Percentiles rank a stretch among this genome's conserved stretches.
These are phyloP conservation scores for Pyricularia sp. DNA, from an alignment of 2,329 filamentous ascomycete genomes.

Conservation along the genomic window DNA sequence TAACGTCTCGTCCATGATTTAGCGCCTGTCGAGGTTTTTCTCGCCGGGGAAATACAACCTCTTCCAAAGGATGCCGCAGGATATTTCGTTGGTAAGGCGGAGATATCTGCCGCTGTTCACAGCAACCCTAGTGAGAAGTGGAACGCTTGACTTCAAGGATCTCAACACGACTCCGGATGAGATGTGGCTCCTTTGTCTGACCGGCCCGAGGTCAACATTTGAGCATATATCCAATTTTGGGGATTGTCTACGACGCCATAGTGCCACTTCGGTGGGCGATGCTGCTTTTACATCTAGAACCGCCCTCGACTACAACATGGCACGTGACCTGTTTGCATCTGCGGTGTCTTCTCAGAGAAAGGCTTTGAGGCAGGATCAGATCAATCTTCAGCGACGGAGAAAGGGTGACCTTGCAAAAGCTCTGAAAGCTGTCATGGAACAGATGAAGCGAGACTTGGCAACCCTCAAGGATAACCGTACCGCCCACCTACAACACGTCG, in stretches of 20 bases:
- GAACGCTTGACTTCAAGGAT: constrained; percentile 36
- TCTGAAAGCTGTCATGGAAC: constrained; percentile 40
- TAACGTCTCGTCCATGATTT: neutral
- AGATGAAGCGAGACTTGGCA: constrained; percentile 41
- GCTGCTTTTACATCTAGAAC: constrained; percentile 21
- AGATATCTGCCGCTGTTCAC: constrained; percentile 42
- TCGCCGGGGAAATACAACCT: constrained; percentile 36
- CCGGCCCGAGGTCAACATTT: constrained; percentile 36
- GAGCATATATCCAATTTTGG: constrained; percentile 41
- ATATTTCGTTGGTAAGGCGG: constrained; percentile 30
- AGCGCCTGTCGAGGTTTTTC: constrained; percentile 36
- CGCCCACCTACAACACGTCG: constrained; percentile 37
- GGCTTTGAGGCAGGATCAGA: constrained; percentile 29
- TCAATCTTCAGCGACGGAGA: constrained; percentile 23
- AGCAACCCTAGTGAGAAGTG: constrained; percentile 35
- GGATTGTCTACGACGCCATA: constrained; percentile 30
- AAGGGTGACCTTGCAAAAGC: constrained; percentile 31
- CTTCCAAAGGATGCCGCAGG: constrained; percentile 32
- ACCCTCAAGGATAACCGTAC: constrained; percentile 21
- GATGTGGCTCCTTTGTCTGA: constrained; percentile 43
- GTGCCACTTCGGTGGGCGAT: constrained; percentile 32
- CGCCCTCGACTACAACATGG: constrained; percentile 37
- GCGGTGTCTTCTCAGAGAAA: constrained; percentile 40
- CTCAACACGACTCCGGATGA: constrained; percentile 35
- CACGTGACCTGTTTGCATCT: constrained; percentile 39